Evolutionary conservation across 225 moss, liverwort and hornwort genomes (phyloP).

Genomic region (Climacium dendroides): DNA sequence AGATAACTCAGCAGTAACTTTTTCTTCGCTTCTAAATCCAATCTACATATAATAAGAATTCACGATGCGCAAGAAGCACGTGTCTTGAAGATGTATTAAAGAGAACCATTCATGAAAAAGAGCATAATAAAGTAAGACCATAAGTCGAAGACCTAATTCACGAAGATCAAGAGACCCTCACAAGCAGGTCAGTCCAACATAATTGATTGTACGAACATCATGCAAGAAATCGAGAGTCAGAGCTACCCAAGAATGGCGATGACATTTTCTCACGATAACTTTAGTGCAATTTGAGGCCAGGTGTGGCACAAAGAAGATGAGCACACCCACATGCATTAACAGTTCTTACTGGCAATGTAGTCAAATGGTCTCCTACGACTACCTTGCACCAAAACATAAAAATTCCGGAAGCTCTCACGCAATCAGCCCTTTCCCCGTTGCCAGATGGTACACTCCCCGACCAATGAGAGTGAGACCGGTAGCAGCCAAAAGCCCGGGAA

Average conservation of each 20-base stretch:
- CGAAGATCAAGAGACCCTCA: not conserved
- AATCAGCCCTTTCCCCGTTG: slow-evolving; percentile 22
- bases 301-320: not conserved
- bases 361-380: not conserved
- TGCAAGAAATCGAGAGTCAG: not conserved
- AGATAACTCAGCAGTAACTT: not conserved
- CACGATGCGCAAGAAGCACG: not conserved
- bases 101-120: not conserved
- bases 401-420: not conserved
- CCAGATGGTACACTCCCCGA: slow-evolving; percentile 38
- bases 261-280: not conserved
- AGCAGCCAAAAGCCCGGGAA: slow-evolving; percentile 33
- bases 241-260: not conserved
- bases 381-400: not conserved
- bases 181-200: not conserved
- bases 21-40: not conserved
- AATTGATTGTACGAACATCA: not conserved
- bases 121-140: not conserved
- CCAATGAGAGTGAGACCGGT: slow-evolving; percentile 16
- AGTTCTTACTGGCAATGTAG: slow-evolving; percentile 4
- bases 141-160: not conserved
- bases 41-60: not conserved
- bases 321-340: slow-evolving; percentile 7
- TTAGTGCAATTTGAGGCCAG: not conserved
- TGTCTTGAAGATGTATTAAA: not conserved